Conservation (phyloP, 129 eudicot species). For the Heracleum sosnowskyi region DNA sequence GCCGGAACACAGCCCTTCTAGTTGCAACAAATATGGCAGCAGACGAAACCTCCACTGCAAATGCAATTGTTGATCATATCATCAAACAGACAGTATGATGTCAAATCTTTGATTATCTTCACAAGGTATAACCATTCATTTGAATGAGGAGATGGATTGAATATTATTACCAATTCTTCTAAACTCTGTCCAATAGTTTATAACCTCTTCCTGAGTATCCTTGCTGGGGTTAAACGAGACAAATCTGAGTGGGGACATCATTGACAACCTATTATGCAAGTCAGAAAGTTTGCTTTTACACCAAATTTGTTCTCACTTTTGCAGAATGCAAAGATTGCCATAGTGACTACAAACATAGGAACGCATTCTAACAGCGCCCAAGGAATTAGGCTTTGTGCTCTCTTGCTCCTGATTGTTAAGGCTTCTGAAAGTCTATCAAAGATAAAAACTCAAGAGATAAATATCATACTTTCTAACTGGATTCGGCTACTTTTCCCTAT, state of each 20-base stretch:
- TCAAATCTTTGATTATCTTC: background rate
- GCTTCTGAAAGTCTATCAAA: background rate
- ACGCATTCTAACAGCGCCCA: background rate
- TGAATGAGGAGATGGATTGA: background rate
- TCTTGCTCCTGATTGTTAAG: background rate
- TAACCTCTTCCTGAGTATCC: background rate
- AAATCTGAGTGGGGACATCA: background rate
- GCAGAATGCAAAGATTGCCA: background rate
- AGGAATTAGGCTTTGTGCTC: background rate
- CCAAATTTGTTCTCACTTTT: background rate
- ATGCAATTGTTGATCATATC: background rate
- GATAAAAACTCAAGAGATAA: constrained; percentile 3
- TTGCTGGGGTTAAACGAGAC: background rate
- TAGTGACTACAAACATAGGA: background rate
- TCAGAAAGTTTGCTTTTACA: constrained; percentile 1
- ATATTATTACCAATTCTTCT: background rate
- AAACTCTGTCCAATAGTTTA: background rate
- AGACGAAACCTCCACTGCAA: background rate
- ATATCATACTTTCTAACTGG: constrained; percentile 26
- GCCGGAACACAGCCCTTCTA: background rate
- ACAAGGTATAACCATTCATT: background rate
- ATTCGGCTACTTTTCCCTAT: constrained; percentile 35
- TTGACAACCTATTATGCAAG: background rate
- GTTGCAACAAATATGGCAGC: background rate
- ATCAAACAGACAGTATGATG: background rate